Conservation (phyloP, 2,329 filamentous ascomycete species). For the Colletotrichum sp. region DNA sequence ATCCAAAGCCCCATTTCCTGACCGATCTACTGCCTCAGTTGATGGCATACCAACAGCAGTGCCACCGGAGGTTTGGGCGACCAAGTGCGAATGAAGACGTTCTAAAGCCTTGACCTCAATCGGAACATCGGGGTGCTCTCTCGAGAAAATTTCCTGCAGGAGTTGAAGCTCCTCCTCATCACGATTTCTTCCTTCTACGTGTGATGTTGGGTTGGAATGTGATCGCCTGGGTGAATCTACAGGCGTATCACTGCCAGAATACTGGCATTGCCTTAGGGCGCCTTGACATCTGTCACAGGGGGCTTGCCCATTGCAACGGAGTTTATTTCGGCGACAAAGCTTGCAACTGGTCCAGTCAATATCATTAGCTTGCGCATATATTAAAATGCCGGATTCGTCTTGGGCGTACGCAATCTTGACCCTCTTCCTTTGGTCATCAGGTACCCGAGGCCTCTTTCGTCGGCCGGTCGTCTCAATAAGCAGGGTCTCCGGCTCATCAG, state of each 20-base stretch:
- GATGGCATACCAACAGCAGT: not conserved
- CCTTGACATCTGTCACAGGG: not conserved
- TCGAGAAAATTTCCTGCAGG: not conserved
- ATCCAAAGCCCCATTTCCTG: not conserved
- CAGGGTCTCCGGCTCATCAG: not conserved
- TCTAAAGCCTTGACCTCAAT: not conserved
- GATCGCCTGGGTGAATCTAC: not conserved
- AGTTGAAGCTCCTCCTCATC: not conserved
- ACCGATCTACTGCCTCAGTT: not conserved
- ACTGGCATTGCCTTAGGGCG: not conserved
- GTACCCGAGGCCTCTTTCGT: not conserved
- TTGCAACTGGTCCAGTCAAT: not conserved
- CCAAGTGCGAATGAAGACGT: not conserved
- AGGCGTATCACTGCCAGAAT: not conserved
- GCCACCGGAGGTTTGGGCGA: not conserved
- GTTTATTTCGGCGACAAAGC: not conserved
- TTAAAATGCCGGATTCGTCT: not conserved
- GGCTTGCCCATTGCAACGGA: not conserved
- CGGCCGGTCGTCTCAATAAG: not conserved
- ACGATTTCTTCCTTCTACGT: rapidly evolving
- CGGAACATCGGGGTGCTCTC: not conserved
- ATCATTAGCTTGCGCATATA: not conserved
- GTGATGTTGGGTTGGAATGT: not conserved
- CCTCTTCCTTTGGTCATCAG: not conserved
- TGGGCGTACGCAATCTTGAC: not conserved